Conservation (phyloP, 2,329 filamentous ascomycete genomes). For the Lachnellula arida region DNA sequence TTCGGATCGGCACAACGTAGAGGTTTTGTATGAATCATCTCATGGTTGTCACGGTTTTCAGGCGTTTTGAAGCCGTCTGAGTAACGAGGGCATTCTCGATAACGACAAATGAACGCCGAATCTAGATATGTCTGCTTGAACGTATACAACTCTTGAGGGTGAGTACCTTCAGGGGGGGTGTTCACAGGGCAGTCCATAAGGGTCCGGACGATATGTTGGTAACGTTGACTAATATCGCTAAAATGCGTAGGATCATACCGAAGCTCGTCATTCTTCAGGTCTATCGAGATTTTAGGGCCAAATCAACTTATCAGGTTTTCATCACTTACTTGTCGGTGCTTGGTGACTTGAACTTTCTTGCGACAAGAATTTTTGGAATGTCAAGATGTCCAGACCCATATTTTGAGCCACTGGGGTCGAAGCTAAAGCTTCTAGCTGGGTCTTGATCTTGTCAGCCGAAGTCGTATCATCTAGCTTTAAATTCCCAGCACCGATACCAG, state of each 20-base stretch:
- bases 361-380: slow-evolving; percentile 7
- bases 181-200: background rate
- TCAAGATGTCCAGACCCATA: slow-evolving; percentile 11
- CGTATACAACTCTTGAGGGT: background rate
- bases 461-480: slow-evolving; percentile 9
- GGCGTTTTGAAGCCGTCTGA: slow-evolving; percentile 7
- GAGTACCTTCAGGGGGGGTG: background rate
- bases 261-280: slow-evolving; percentile 5
- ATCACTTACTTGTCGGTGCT: slow-evolving; percentile 1
- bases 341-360: slow-evolving; percentile 9
- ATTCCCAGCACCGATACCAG: background rate
- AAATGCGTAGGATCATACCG: slow-evolving; percentile 13
- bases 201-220: slow-evolving; percentile 7
- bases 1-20: slow-evolving; percentile 7
- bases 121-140: slow-evolving; percentile 8
- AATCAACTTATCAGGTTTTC: background rate
- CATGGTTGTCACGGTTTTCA: slow-evolving; percentile 7
- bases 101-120: slow-evolving; percentile 12
- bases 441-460: slow-evolving; percentile 2
- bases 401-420: background rate
- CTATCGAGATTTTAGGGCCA: background rate
- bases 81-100: slow-evolving; percentile 8
- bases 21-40: slow-evolving; percentile 7
- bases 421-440: background rate
- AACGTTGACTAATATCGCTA: slow-evolving; percentile 7